Base-by-base conservation (phyloP, 2,329 filamentous ascomycete genomes). In the Fusarium irregulare region DNA sequence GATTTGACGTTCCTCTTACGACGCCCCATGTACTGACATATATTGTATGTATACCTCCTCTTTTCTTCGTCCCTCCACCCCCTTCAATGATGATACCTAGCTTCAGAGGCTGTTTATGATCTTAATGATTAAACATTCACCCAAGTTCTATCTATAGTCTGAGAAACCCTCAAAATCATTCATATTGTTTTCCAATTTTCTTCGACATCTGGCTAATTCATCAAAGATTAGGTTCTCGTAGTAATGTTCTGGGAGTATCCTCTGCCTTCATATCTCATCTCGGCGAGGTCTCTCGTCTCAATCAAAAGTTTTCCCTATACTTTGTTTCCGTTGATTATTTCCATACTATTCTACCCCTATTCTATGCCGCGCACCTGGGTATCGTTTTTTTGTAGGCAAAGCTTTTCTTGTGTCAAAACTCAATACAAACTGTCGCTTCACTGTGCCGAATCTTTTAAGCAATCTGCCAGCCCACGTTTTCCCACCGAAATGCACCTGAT, bases 31-130 rank as follows among this genome's bases (percentile, higher is more conserved):
- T 18, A n/a, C 32, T 51, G 10, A 51, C 21, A 50, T 23, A 23
- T 25, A 7, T 20, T 51, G 48, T 51, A 51, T 40, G 48, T 51
- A 27, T 37, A 7, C 32, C 57, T 18, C 51, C 48, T n/a, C 20
- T 56, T 13, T 27, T 21, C 51, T 18, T 28, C 32, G 53, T 27
- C 25, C 25, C 32, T 21, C 61, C 20, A 56, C 25, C 20, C 47
- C 47, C 23, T 77, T 70, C 66, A 60, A 80, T 82, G 80, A 83
- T 82, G 73, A 75, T 80, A 77, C 61, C 68, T 75, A 79, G 75
- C 74, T 74, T 80, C 80, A 82, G 82, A 83, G 81, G 82, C 82
- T 83, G 82, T 83, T 83, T 83, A 83, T 83, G 82, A 83, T 78
- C 60, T 65, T 58, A 44, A 72, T 82, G 79, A 81, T 82, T 82